Conservation (phyloP, 2,329 filamentous ascomycete species). For the Cryphonectria carpinicola region DNA sequence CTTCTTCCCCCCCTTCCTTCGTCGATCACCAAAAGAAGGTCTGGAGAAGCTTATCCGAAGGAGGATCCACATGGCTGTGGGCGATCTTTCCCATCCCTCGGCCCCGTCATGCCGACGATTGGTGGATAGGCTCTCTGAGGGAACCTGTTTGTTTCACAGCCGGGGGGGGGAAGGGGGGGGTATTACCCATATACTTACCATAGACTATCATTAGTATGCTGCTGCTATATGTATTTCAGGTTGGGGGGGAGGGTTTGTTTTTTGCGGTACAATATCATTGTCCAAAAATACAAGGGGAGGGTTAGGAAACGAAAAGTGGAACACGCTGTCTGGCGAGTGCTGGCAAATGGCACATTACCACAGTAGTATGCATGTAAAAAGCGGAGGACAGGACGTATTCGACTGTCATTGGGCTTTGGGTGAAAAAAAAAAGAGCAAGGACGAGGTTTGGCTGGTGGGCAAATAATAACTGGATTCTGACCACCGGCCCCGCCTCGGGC, state of each 20-base stretch:
- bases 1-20: background rate
- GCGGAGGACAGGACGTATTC: background rate
- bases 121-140: conserved; percentile 6
- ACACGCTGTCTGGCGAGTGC: background rate
- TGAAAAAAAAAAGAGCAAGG: background rate
- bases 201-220: background rate
- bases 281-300: background rate
- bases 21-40: conserved; percentile 5
- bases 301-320: background rate
- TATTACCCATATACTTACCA: background rate
- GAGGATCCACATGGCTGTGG: background rate
- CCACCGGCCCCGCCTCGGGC: background rate
- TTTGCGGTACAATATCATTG: no score
- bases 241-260: no score
- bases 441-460: background rate
- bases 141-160: background rate
- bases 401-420: background rate
- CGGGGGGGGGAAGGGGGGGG: no score
- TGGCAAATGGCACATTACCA: background rate
- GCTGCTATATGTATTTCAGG: background rate
- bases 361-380: background rate
- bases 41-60: conserved; percentile 9
- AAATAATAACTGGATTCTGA: background rate
- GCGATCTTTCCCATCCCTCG: background rate
- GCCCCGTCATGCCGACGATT: conserved; percentile 5